Conservation (phyloP, 2,329 filamentous ascomycete genomes). For the Aspergillus japonicus region DNA sequence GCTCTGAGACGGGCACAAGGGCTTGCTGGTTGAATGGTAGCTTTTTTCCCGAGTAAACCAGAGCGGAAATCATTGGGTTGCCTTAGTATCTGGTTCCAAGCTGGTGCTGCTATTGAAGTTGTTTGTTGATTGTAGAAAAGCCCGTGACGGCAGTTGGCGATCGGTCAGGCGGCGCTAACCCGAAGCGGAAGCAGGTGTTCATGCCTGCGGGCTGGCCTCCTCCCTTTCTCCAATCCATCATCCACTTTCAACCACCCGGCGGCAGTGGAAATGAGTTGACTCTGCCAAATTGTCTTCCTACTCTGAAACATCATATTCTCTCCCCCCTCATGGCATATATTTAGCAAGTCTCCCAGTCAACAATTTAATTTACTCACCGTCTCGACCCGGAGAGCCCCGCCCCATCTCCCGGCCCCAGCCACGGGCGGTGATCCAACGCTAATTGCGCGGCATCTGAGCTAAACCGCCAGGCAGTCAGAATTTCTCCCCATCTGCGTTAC, state of each 20-base stretch:
- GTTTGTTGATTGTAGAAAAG: too few relatives aligned
- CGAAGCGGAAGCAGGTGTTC: neutral
- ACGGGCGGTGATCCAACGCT: slow-evolving; percentile 9
- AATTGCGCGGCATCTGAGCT: slow-evolving; percentile 9
- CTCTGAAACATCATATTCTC: neutral
- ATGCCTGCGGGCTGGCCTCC: neutral
- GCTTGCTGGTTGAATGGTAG: too few relatives aligned
- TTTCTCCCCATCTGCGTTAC: slow-evolving; percentile 1
- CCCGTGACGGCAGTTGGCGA: neutral
- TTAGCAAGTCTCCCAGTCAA: neutral
- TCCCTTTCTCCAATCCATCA: neutral
- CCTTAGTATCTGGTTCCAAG: too few relatives aligned
- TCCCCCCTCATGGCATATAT: neutral
- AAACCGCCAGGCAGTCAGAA: slow-evolving; percentile 9
- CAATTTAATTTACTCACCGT: neutral
- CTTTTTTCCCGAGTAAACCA: too few relatives aligned
- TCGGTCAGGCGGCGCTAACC: neutral
- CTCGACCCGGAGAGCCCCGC: neutral
- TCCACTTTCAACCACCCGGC: neutral
- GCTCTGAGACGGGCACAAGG: too few relatives aligned
- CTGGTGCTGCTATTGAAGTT: too few relatives aligned
- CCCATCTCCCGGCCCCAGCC: slow-evolving; percentile 4
- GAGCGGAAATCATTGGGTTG: too few relatives aligned
- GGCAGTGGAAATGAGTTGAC: neutral
- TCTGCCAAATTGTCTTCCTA: neutral